phyloP scores from a whole-genome alignment of 805 yeast species.

The Saccharomycopsis synnaedendra region DNA sequence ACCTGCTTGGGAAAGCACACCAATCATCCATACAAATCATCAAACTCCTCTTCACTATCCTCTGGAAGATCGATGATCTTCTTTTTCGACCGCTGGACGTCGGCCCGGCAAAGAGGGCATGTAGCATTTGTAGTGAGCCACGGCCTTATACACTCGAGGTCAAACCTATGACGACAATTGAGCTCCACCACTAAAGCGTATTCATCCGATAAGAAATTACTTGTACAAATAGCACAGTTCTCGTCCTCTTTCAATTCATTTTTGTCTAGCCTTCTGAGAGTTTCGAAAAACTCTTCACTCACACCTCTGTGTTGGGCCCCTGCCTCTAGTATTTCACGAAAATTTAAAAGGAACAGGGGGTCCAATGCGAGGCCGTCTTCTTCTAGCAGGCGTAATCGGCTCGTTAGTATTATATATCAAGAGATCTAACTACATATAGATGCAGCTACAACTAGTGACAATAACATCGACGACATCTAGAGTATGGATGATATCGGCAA shows the following conservation, averaged over 20 bases:
- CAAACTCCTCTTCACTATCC: constrained; percentile 15
- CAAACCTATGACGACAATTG: constrained; percentile 74
- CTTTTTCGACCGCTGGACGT: constrained; percentile 37
- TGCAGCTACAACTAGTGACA: too few species aligned
- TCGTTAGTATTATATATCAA: too few species aligned
- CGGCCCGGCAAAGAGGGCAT: constrained; percentile 81
- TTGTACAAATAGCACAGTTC: constrained; percentile 79
- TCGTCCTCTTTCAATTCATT: constrained; percentile 36
- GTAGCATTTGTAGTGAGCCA: constrained; percentile 70
- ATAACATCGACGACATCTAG: too few species aligned
- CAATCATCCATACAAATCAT: constrained; percentile 15
- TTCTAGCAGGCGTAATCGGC: too few species aligned
- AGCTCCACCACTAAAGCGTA: constrained; percentile 72
- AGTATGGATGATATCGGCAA: too few species aligned
- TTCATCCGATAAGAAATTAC: constrained; percentile 54
- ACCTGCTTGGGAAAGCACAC: too few species aligned
- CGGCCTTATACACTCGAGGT: constrained; percentile 81
- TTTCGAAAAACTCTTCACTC: constrained; percentile 58
- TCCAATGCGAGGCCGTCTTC: too few species aligned
- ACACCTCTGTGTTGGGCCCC: constrained; percentile 35
- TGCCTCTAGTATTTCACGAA: neutral
- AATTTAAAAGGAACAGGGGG: neutral
- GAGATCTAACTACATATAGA: too few species aligned
- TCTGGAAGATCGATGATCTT: constrained; percentile 24
- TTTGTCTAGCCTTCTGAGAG: constrained; percentile 58